phyloP scores from a whole-genome alignment of 768 basidiomycete genomes.

The Tephrocybe rancida region DNA sequence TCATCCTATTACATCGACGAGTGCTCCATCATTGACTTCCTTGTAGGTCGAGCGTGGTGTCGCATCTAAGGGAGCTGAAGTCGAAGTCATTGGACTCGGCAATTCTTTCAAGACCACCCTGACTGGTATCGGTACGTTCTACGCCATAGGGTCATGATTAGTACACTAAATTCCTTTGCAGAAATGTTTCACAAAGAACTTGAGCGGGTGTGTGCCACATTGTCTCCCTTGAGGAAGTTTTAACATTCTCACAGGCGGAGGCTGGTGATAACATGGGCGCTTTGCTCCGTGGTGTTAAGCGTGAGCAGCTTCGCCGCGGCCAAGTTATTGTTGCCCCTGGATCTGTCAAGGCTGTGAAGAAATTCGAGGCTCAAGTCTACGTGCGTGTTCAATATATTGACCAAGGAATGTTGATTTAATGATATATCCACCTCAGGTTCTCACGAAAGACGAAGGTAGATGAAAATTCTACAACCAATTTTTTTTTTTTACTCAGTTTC shows the following conservation, averaged over 20 bases:
- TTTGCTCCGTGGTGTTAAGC: conserved; percentile 94
- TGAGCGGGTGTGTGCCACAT: conserved; percentile 69
- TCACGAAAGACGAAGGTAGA: conserved; percentile 82
- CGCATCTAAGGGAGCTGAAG: conserved; percentile 88
- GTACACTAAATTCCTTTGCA: conserved; percentile 27
- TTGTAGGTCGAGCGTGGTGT: conserved; percentile 87
- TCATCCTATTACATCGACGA: conserved; percentile 2
- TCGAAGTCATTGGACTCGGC: conserved; percentile 92
- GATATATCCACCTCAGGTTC: conserved; percentile 38
- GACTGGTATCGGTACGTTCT: conserved; percentile 84
- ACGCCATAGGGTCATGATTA: neutral
- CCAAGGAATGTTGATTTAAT: neutral
- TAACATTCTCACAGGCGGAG: conserved; percentile 61
- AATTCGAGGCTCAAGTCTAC: conserved; percentile 94
- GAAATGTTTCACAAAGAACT: conserved; percentile 99
- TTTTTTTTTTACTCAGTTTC: conserved; percentile 6
- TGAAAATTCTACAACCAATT: conserved; percentile 16
- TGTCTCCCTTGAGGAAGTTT: neutral
- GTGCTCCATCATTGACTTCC: neutral
- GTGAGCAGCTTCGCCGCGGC: conserved; percentile 93
- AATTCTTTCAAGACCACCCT: conserved; percentile 84
- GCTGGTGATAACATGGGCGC: conserved; percentile 99
- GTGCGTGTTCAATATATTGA: conserved; percentile 36
- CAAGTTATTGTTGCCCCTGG: conserved; percentile 90
- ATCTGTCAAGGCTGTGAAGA: conserved; percentile 91